Percentiles rank a stretch among this genome's conserved stretches.
These are phyloP conservation scores for Leptographium wingfieldii DNA, from an alignment of 2,329 filamentous ascomycete species.

Conservation along the genomic window DNA sequence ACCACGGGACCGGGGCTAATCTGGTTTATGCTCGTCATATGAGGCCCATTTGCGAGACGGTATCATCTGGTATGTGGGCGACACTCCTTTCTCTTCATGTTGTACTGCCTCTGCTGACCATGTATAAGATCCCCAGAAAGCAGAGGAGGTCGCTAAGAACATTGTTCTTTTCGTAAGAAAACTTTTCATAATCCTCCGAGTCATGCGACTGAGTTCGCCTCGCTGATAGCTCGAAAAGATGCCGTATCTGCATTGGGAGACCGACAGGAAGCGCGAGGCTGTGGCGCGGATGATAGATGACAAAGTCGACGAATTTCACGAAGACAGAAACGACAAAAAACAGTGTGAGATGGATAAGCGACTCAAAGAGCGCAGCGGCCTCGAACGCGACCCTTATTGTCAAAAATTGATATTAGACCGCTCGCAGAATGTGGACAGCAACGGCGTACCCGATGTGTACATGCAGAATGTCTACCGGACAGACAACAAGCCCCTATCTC, in stretches of 20 bases:
- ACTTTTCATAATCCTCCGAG: background rate
- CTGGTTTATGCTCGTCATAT: slow-evolving; percentile 23
- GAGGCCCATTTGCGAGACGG: slow-evolving; percentile 20
- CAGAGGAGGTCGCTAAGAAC: slow-evolving; percentile 11
- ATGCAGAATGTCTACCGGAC: background rate
- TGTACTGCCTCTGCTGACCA: background rate
- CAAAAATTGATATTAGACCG: no score
- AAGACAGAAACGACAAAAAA: slow-evolving; percentile 2
- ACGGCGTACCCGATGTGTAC: background rate
- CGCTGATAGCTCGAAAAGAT: slow-evolving; percentile 15
- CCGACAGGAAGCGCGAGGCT: slow-evolving; percentile 18
- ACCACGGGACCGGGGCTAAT: slow-evolving; percentile 15
- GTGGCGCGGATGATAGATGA: slow-evolving; percentile 18
- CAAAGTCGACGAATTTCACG: background rate
- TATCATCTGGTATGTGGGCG: slow-evolving; percentile 17
- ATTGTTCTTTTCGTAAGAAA: slow-evolving; percentile 19
- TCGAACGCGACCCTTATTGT: background rate
- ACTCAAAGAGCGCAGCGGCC: background rate
- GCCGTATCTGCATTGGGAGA: slow-evolving; percentile 30
- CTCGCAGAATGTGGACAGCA: background rate
- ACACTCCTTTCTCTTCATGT: background rate
- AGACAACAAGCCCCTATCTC: background rate
- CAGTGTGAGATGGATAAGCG: background rate
- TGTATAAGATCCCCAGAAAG: background rate
- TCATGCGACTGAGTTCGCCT: background rate